Evolutionary conservation across 768 basidiomycete species (phyloP).

Genomic region (Rhodotorula sphaerocarpa): DNA sequence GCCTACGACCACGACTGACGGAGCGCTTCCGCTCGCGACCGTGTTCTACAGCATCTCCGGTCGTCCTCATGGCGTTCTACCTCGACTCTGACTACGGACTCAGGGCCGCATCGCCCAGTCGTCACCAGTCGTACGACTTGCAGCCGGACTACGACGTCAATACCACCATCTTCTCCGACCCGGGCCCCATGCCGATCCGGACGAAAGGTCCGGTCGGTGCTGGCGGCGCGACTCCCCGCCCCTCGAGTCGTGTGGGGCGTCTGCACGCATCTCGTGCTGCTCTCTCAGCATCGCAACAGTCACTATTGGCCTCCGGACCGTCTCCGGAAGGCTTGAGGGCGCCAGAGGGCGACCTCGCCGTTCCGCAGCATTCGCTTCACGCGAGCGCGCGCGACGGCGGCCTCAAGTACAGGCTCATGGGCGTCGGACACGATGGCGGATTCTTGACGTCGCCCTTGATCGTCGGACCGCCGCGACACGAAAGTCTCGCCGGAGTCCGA

Average conservation of each 20-base stretch:
- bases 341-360: slow-evolving; percentile 12
- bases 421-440: slow-evolving; percentile 39
- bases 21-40: too few relatives aligned
- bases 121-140: not conserved
- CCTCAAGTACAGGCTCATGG: slow-evolving; percentile 38
- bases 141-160: slow-evolving; percentile 19
- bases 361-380: slow-evolving; percentile 16
- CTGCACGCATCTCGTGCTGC: too few relatives aligned
- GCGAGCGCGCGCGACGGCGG: slow-evolving; percentile 30
- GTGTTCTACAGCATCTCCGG: too few relatives aligned
- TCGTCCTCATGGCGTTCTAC: slow-evolving; percentile 28
- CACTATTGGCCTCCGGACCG: too few relatives aligned
- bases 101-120: not conserved
- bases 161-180: slow-evolving; percentile 24
- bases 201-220: slow-evolving; percentile 16
- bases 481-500: not conserved
- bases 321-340: too few relatives aligned
- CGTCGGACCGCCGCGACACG: slow-evolving; percentile 16
- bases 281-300: too few relatives aligned
- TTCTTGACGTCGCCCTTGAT: slow-evolving; percentile 38
- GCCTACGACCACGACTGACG: too few relatives aligned
- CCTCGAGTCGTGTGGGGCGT: too few relatives aligned
- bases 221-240: too few relatives aligned
- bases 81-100: slow-evolving; percentile 20
- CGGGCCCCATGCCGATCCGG: slow-evolving; percentile 17